Base-by-base conservation (phyloP, 2,329 filamentous ascomycete species). In the Blumeriella jaapii region DNA sequence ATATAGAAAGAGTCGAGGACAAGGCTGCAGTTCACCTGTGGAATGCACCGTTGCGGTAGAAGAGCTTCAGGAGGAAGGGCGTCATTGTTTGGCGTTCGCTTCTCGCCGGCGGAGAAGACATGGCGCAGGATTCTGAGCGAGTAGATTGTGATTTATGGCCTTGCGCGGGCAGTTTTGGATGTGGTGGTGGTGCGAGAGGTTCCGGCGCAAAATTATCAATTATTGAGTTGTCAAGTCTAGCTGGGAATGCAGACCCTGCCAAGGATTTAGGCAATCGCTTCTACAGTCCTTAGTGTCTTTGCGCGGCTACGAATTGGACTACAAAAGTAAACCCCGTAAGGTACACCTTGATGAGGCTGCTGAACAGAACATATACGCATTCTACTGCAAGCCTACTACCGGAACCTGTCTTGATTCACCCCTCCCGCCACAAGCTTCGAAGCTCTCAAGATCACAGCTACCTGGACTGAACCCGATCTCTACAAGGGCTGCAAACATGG, bases 61-160 rank as follows among this genome's bases (percentile, higher is more conserved):
- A 93, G 41, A 94, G 70, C 55, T 82, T 86, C 12, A 94, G 65
- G 42, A 89, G 72, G 60, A 93, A 94, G 5, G 86, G 87, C 3
- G 82, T 75, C 9, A 76, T 82, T 29, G 69, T 68, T 52, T 82
- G 71, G 42, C 79, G 76, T 55, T 86, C 74, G 50, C 78, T 65
- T 51, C 68, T 64, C 29, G 55, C 52, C 34, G 51, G 49, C 47
- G 38, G 28, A 20, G 42, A 39, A 38, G 57, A 49, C 58, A 61
- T 62, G 27, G 38, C 49, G n/a, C n/a, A n/a, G n/a, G n/a, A n/a
- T n/a, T n/a, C n/a, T n/a, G n/a, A n/a, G n/a, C n/a, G n/a, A 44
- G 42, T 38, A n/a, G 24, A 13, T 29, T 16, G 26, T 39, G 18
- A 22, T 7, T 33, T 22, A 26, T 36, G 17, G 41, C 44, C 36